Conservation (phyloP, 805 yeast species). For the Ogataea angusta region DNA sequence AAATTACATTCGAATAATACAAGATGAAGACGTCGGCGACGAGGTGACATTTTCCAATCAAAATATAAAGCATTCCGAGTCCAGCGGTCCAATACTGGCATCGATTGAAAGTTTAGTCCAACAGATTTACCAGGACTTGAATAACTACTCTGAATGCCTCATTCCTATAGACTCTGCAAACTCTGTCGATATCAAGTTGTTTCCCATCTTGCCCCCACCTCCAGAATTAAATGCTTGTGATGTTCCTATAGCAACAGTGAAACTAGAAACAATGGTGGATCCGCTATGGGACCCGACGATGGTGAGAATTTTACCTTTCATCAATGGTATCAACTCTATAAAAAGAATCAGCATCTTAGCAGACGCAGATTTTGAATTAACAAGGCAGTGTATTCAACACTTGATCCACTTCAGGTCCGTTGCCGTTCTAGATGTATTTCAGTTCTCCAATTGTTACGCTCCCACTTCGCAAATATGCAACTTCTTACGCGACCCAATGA, state of each 20-base stretch:
- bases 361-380: slow-evolving; percentile 72
- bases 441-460: slow-evolving; percentile 83
- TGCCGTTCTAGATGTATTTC: slow-evolving; percentile 80
- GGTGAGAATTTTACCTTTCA: slow-evolving; percentile 79
- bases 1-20: slow-evolving; percentile 31
- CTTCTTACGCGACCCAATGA: slow-evolving; percentile 58
- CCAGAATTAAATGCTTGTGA: slow-evolving; percentile 73
- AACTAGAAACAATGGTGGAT: slow-evolving; percentile 68
- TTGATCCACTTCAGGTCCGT: slow-evolving; percentile 86
- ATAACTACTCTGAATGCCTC: slow-evolving; percentile 92
- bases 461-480: slow-evolving; percentile 74
- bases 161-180: slow-evolving; percentile 89
- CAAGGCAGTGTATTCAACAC: slow-evolving; percentile 87
- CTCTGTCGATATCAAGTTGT: slow-evolving; percentile 88
- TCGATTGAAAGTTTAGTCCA: slow-evolving; percentile 75
- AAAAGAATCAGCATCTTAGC: slow-evolving; percentile 73
- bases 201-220: slow-evolving; percentile 83
- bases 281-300: slow-evolving; percentile 97
- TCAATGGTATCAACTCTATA: slow-evolving; percentile 86
- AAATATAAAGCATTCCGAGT: slow-evolving; percentile 23
- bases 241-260: slow-evolving; percentile 90
- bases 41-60: slow-evolving; percentile 23
- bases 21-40: slow-evolving; percentile 29
- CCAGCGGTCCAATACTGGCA: slow-evolving; percentile 28
- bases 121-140: slow-evolving; percentile 90